A percentile compares a stretch with the other conserved stretches of the same genome.
Conservation (phyloP, 2,329 filamentous ascomycete species). For the Cladosporium velox region DNA sequence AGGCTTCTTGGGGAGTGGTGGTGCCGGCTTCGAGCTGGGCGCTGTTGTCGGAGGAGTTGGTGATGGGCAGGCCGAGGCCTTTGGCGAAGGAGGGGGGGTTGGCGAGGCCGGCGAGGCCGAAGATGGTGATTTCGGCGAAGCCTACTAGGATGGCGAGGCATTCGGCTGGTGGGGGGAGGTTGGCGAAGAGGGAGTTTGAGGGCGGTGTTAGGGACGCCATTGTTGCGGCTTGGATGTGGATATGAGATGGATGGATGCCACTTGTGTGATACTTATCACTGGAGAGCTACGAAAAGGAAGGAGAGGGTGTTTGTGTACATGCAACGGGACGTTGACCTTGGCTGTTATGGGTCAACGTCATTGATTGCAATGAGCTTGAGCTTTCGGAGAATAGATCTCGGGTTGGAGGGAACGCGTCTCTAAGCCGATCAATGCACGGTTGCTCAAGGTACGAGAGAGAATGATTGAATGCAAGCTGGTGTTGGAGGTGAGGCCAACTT, state of each 20-base stretch:
- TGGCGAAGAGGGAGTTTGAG: constrained; percentile 26
- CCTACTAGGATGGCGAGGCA: constrained; percentile 40
- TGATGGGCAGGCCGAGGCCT: constrained; percentile 38
- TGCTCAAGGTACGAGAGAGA: not conserved
- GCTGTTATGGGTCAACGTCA: constrained; percentile 8
- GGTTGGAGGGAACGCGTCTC: not conserved
- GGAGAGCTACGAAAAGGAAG: not conserved
- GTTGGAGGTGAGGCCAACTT: not conserved
- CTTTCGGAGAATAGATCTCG: constrained; percentile 10
- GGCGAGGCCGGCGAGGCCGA: constrained; percentile 39
- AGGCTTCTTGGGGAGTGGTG: not conserved
- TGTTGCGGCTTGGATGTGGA: not conserved
- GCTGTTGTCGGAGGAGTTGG: constrained; percentile 7
- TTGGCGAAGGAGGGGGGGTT: constrained; percentile 37
- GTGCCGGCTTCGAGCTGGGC: constrained; percentile 8
- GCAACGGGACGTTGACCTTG: not conserved
- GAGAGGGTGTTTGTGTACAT: not conserved
- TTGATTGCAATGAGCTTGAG: not conserved
- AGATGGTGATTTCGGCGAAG: constrained; percentile 36
- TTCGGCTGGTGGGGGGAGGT: constrained; percentile 39
- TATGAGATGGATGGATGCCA: not conserved
- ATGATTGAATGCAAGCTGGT: not conserved
- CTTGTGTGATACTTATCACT: not conserved
- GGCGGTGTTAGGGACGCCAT: constrained; percentile 9
- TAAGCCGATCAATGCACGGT: not conserved